A percentile compares a stretch with the other conserved stretches of the same genome.
These are phyloP conservation scores for Tuber indicum DNA, from an alignment of 495 filamentous ascomycete species.

Conservation along the genomic window DNA sequence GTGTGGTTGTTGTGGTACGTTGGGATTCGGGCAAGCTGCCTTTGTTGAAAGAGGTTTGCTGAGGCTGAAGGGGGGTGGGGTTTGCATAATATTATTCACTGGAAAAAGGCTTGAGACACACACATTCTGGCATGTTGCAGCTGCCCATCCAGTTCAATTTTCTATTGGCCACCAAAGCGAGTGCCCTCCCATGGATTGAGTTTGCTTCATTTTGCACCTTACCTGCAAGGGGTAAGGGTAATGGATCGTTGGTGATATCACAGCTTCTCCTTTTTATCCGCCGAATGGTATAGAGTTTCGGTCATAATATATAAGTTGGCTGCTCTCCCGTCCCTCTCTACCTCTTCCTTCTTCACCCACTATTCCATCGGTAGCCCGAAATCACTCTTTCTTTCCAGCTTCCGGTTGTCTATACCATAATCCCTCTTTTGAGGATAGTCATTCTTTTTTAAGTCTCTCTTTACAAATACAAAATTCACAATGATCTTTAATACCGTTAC, in stretches of 20 bases:
- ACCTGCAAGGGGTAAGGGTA: background rate
- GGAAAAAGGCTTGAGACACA: background rate
- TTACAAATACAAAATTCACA: background rate
- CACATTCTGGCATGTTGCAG: background rate
- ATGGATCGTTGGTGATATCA: background rate
- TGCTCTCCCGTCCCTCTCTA: conserved; percentile 7
- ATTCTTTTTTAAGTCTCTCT: conserved; percentile 17
- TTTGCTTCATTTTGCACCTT: conserved; percentile 3
- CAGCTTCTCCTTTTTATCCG: conserved; percentile 2
- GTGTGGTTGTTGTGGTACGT: background rate
- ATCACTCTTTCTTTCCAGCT: conserved; percentile 30
- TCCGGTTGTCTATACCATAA: conserved; percentile 5
- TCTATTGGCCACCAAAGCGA: conserved; percentile 1
- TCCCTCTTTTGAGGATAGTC: conserved; percentile 29
- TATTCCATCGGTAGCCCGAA: conserved; percentile 19
- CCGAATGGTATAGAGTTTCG: background rate
- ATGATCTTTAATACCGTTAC: conserved; percentile 24
- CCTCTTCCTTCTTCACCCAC: conserved; percentile 8
- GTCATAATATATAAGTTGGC: conserved; percentile 33
- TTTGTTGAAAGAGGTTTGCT: conserved; percentile 1
- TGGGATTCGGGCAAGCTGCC: background rate
- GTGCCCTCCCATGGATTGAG: background rate
- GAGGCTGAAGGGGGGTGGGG: background rate
- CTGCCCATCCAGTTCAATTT: background rate
- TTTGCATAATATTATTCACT: background rate